These are phyloP conservation scores for Cucumis hystrix DNA, from an alignment of 306 rosid genomes.

Conservation along the genomic window DNA sequence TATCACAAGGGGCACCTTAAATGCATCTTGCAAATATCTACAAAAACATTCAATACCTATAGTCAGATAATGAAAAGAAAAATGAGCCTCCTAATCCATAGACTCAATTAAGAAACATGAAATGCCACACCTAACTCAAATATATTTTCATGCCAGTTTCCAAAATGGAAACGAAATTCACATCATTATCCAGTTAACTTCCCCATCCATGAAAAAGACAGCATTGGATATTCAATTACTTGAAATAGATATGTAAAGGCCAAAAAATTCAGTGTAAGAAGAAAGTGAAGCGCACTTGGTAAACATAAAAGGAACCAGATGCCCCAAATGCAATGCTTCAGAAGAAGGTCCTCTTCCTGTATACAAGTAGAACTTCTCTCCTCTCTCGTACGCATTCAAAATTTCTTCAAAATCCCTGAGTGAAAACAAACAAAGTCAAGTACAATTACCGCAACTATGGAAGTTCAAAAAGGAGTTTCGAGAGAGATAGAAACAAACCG, in stretches of 20 bases:
- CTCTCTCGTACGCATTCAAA: constrained; percentile 58
- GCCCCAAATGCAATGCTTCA: constrained; percentile 89
- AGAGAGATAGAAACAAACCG: constrained; percentile 19
- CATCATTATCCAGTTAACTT: background rate
- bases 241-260: background rate
- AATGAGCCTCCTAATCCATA: background rate
- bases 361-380: constrained; percentile 77
- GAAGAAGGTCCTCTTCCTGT: constrained; percentile 95
- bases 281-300: constrained; percentile 44
- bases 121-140: background rate
- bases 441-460: background rate
- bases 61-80: background rate
- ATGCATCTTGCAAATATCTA: constrained; percentile 92
- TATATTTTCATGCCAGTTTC: background rate
- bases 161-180: background rate
- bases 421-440: background rate
- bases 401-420: constrained; percentile 63
- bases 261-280: background rate
- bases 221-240: background rate
- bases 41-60: constrained; percentile 8
- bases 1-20: constrained; percentile 89
- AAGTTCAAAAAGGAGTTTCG: background rate
- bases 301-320: constrained; percentile 85
- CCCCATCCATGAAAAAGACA: background rate
- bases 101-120: background rate